phyloP scores from a whole-genome alignment of 805 yeast genomes.

The Ogataea trehaloabstinens region DNA sequence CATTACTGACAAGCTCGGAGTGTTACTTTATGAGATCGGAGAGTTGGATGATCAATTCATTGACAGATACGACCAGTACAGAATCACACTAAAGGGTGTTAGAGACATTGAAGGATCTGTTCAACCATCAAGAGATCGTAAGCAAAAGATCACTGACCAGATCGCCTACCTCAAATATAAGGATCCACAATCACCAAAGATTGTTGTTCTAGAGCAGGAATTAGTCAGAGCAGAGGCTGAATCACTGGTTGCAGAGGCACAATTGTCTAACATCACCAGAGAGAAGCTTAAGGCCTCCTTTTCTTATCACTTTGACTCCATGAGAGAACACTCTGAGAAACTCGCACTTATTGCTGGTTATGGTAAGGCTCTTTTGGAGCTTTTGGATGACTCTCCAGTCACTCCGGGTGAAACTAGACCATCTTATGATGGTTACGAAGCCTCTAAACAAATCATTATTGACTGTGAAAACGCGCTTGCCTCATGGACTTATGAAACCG shows the following conservation, averaged over 20 bases:
- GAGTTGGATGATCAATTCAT: slow-evolving; percentile 85
- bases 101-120: slow-evolving; percentile 86
- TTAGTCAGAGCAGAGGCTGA: slow-evolving; percentile 91
- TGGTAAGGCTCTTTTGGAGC: slow-evolving; percentile 82
- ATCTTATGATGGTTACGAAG: slow-evolving; percentile 85
- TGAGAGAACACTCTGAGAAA: slow-evolving; percentile 83
- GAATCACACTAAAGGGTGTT: slow-evolving; percentile 76
- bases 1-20: slow-evolving; percentile 85
- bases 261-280: slow-evolving; percentile 83
- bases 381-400: slow-evolving; percentile 80
- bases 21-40: slow-evolving; percentile 76
- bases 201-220: slow-evolving; percentile 80
- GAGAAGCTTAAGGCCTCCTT: slow-evolving; percentile 83
- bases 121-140: slow-evolving; percentile 85
- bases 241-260: slow-evolving; percentile 88
- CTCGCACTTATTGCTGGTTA: slow-evolving; percentile 84
- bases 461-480: slow-evolving; percentile 84
- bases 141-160: slow-evolving; percentile 80
- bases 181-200: slow-evolving; percentile 82
- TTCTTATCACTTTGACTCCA: slow-evolving; percentile 80
- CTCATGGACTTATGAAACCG: slow-evolving; percentile 80
- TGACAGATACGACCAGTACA: slow-evolving; percentile 82
- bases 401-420: slow-evolving; percentile 93
- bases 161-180: slow-evolving; percentile 81
- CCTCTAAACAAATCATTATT: slow-evolving; percentile 81